Evolutionary conservation across 75 land plant genomes (phyloP).

Genomic region (Chamaecyparis obtusa): DNA sequence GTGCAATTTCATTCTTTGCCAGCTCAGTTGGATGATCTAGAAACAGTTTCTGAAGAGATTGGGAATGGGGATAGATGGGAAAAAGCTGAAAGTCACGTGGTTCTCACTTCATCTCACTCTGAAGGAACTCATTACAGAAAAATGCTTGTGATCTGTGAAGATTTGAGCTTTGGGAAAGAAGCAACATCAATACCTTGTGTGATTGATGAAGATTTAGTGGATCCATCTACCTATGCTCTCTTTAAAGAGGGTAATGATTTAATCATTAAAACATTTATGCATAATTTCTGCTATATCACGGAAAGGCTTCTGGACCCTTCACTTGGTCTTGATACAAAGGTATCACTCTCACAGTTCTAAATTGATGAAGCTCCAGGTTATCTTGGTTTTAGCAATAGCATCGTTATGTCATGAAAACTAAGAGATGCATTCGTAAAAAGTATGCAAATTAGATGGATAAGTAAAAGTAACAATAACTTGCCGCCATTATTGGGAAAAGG

Average conservation of each 20-base stretch:
- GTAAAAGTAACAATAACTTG: neutral
- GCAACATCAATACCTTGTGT: slow-evolving; percentile 76
- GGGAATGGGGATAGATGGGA: slow-evolving; percentile 21
- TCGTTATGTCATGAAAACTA: neutral
- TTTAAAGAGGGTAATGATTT: slow-evolving; percentile 27
- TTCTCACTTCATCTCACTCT: slow-evolving; percentile 31
- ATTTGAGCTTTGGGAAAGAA: slow-evolving; percentile 91
- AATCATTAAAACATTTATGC: slow-evolving; percentile 57
- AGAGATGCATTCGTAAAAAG: neutral
- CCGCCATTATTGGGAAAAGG: neutral
- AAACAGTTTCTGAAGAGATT: slow-evolving; percentile 8
- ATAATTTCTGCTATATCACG: slow-evolving; percentile 69
- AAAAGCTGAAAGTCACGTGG: slow-evolving; percentile 59
- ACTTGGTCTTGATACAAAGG: slow-evolving; percentile 67
- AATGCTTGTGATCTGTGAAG: slow-evolving; percentile 59
- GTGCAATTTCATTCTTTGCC: neutral
- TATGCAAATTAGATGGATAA: neutral
- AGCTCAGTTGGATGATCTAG: slow-evolving; percentile 5
- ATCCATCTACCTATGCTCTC: slow-evolving; percentile 33
- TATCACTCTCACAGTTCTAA: slow-evolving; percentile 13
- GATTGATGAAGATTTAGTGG: slow-evolving; percentile 53
- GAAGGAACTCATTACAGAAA: slow-evolving; percentile 11
- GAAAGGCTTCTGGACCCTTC: slow-evolving; percentile 77
- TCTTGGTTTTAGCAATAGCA: neutral
- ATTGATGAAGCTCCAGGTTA: neutral